Evolutionary conservation across 805 yeast species (phyloP), one percentile per base, ranked within the genome.

Genomic region (Lipomyces yamanashiensis): DNA sequence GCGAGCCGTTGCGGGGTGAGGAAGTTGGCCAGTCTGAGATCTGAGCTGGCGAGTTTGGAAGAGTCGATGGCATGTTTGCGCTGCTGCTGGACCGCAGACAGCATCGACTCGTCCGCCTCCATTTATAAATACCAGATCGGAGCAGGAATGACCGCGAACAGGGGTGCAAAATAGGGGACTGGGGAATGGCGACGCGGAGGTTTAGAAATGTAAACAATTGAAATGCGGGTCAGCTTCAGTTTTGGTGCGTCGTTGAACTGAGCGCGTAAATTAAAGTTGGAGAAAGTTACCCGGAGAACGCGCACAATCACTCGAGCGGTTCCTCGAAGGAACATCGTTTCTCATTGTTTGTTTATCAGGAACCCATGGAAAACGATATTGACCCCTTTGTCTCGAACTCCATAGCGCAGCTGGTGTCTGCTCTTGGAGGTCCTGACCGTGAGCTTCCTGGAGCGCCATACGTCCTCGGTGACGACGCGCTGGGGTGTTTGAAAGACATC

Each of bases 381-480:
- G 55, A 52, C 28, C 55, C 55, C 2, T 34, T 52, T 12, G 55
- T 52, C 40, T 15, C 39, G 23, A 39, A 19, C 8, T 13, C 55
- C 19, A 52, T 53, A 12, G 44, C 48, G 39, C 57, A 53, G 49
- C 80, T 92, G 45, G 90, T 92, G 2, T 85, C 96, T 2, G 96
- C 98, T 0, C 80, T 93, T 1, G 99, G 99, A 59, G 98, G 98
- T 1, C 83, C 87, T 0, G 97, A 92, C 75, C 84, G 87, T 54
- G 76, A 87, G 0, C 63, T 66, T 7, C 78, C 87, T 0, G 74
- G 76, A 4, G 67, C 82, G 0, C 85, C 85, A 0, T 95, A 95
- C 72, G 85, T 84, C 64, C 81, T 92, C 2, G 98, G 98, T 10
- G 91, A 88, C 63, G 98, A 93, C 72, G 96, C 96, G 37, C 69